A percentile compares a stretch with the other conserved stretches of the same genome.
These are phyloP conservation scores for Circinella minor DNA, from an alignment of 371 early-diverging fungal species.

Conservation along the genomic window DNA sequence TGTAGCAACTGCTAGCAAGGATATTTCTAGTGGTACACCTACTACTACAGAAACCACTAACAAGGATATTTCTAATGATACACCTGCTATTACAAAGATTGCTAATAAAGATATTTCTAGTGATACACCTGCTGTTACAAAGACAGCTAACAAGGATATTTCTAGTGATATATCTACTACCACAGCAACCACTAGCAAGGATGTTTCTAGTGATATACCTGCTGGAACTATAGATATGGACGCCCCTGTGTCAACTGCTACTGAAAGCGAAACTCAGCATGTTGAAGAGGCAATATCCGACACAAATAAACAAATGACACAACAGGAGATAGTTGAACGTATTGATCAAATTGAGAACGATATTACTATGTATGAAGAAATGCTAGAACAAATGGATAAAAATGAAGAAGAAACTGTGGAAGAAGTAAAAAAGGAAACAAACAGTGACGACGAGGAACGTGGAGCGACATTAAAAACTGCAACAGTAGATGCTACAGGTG, in stretches of 20 bases:
- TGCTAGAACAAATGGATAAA: conserved; percentile 35
- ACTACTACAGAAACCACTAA: no score
- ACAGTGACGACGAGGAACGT: not conserved
- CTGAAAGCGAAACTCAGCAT: not conserved
- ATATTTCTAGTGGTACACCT: no score
- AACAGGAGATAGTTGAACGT: conserved; percentile 55
- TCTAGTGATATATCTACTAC: no score
- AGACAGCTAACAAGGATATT: no score
- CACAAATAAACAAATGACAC: conserved; percentile 29
- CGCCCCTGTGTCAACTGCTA: not conserved
- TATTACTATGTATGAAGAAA: conserved; percentile 50
- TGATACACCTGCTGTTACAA: no score
- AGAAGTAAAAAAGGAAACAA: conserved; percentile 2
- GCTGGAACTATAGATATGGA: not conserved
- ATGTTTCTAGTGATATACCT: no score
- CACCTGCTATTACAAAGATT: no score
- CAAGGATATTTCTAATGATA: no score
- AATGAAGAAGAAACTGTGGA: conserved; percentile 22
- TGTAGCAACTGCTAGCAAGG: no score
- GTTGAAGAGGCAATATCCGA: not conserved
- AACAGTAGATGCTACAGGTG: not conserved
- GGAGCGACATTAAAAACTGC: not conserved
- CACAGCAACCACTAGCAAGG: no score
- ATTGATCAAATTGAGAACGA: conserved; percentile 58
- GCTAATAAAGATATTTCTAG: no score